Percentiles rank a stretch among this genome's conserved stretches.
These are phyloP conservation scores for Backusella tarrabulga DNA, from an alignment of 192 early-diverging fungal species.

Conservation along the genomic window DNA sequence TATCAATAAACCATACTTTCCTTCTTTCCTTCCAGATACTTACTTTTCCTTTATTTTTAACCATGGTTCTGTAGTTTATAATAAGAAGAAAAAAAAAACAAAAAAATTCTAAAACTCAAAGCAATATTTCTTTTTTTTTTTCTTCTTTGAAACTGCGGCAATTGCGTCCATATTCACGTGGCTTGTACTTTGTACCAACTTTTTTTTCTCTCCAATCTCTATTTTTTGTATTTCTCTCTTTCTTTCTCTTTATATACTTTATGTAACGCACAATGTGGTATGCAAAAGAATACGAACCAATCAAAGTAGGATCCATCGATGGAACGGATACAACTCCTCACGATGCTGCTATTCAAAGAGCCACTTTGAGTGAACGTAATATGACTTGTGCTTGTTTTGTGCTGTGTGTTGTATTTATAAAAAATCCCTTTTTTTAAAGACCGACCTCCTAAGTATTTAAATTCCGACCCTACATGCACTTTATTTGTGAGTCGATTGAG, in stretches of 20 bases:
- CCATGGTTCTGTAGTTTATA: not conserved
- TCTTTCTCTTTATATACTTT: not conserved
- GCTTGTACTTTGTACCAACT: not conserved
- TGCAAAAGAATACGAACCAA: conserved; percentile 36
- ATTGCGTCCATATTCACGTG: not conserved
- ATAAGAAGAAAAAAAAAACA: conserved; percentile 16
- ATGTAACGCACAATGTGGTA: conserved; percentile 31
- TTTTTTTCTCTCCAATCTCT: not conserved
- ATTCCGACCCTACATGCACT: conserved; percentile 32
- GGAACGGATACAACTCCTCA: conserved; percentile 39
- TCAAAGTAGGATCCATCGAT: conserved; percentile 41
- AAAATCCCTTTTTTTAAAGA: conserved; percentile 16
- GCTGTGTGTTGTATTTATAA: not conserved
- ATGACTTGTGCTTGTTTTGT: not conserved
- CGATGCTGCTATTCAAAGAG: conserved; percentile 38
- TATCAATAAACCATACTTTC: not conserved
- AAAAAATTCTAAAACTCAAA: not conserved
- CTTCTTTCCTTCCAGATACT: not conserved
- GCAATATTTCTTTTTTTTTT: conserved; percentile 3
- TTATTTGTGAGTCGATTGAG: conserved; percentile 40
- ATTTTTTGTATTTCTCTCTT: not conserved
- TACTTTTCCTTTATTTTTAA: conserved; percentile 22
- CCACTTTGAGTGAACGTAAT: conserved; percentile 29
- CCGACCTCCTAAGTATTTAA: conserved; percentile 16
- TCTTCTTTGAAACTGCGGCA: conserved; percentile 25